Conservation (phyloP, 805 yeast species). For the Tetrapisispora pingtungensis region DNA sequence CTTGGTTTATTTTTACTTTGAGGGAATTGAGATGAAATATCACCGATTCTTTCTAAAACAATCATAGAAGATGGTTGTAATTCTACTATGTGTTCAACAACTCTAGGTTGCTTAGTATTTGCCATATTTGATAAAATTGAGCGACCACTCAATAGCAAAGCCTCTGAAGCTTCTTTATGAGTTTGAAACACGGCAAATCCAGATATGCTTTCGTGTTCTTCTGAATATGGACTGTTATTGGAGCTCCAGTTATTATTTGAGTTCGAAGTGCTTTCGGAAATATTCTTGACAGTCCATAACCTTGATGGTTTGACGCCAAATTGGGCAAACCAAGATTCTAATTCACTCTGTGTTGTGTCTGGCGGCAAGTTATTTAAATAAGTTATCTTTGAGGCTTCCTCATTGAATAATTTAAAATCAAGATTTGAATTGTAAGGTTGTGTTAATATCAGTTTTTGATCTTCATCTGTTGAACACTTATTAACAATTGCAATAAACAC, state of each 20-base stretch:
- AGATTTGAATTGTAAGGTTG: slow-evolving; percentile 70
- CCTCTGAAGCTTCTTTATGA: slow-evolving; percentile 79
- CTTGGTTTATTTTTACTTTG: slow-evolving; percentile 78
- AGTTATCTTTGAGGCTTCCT: slow-evolving; percentile 69
- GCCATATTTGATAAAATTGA: slow-evolving; percentile 29
- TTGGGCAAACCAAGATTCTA: slow-evolving; percentile 86
- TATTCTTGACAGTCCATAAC: slow-evolving; percentile 75
- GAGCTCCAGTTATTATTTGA: slow-evolving; percentile 17
- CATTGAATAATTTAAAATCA: slow-evolving; percentile 56
- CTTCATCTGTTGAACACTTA: slow-evolving; percentile 35
- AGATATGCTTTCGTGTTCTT: slow-evolving; percentile 41
- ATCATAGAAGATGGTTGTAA: slow-evolving; percentile 76
- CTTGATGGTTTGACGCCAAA: slow-evolving; percentile 80
- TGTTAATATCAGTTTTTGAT: slow-evolving; percentile 47
- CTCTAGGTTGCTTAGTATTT: slow-evolving; percentile 28
- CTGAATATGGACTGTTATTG: slow-evolving; percentile 29
- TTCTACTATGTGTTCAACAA: slow-evolving; percentile 59
- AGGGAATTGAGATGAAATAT: slow-evolving; percentile 75
- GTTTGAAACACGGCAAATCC: slow-evolving; percentile 81
- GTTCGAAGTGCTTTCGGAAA: slow-evolving; percentile 26
- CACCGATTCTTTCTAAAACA: slow-evolving; percentile 74
- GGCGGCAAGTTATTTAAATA: slow-evolving; percentile 70
- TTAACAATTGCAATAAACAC: slow-evolving; percentile 24
- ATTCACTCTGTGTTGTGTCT: slow-evolving; percentile 83
- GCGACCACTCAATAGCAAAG: slow-evolving; percentile 71